Evolutionary conservation across 2,329 filamentous ascomycete genomes (phyloP).

Genomic region (Arachnomyces sp.): DNA sequence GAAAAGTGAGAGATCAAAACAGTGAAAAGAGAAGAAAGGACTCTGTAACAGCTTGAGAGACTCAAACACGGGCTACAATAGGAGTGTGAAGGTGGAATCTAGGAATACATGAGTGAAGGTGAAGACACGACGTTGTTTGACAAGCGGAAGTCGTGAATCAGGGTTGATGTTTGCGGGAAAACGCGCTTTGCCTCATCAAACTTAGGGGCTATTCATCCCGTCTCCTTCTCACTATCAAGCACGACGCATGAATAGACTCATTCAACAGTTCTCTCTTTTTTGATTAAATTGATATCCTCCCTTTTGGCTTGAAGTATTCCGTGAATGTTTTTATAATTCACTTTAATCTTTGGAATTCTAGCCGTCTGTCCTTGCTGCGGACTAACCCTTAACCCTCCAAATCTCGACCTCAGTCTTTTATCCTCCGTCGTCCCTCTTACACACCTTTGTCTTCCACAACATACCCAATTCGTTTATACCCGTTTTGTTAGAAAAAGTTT

Average conservation of each 20-base stretch:
- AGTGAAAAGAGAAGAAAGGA: neutral
- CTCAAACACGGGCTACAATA: too few species aligned
- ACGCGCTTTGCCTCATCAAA: neutral
- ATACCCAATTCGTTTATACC: too few species aligned
- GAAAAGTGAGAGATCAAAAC: neutral
- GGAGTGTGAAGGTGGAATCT: too few species aligned
- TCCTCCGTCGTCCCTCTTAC: slow-evolving; percentile 4
- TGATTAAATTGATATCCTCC: too few species aligned
- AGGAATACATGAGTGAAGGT: neutral
- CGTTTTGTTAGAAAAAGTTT: too few species aligned
- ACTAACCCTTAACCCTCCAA: slow-evolving; percentile 1
- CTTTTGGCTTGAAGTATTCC: too few species aligned
- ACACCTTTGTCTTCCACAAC: neutral
- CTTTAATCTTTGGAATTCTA: too few species aligned
- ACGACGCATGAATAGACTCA: neutral
- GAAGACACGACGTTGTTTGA: neutral
- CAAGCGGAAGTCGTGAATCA: neutral
- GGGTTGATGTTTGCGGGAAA: neutral
- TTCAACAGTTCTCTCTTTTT: too few species aligned
- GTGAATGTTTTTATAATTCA: too few species aligned
- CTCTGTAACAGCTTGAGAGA: too few species aligned
- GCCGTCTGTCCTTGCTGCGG: too few species aligned
- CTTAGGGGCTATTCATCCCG: neutral
- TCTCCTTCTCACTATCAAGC: neutral
- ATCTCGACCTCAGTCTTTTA: slow-evolving; percentile 8